Percentiles rank a stretch among this genome's conserved stretches.
These are phyloP conservation scores for Aegilops longissima DNA, from an alignment of 176 grass and related monocot genomes.

Conservation along the genomic window DNA sequence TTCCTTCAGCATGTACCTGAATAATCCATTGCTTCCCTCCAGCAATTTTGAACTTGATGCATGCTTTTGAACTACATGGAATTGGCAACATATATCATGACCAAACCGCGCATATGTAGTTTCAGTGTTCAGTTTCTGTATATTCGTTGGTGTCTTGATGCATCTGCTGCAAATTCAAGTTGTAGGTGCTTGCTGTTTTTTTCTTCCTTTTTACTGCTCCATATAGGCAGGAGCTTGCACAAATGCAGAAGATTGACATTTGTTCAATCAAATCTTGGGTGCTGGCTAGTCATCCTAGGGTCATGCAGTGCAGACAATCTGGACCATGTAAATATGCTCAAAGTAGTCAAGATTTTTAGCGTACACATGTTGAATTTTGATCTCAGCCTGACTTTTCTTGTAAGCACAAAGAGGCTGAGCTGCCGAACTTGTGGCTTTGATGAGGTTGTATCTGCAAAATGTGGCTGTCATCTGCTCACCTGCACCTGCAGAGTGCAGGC, in stretches of 20 bases:
- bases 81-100: neutral
- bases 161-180: neutral
- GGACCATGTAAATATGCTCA: neutral
- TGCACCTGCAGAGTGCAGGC: slow-evolving; percentile 5
- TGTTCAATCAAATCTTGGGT: neutral
- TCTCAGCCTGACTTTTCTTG: neutral
- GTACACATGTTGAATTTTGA: slow-evolving; percentile 1
- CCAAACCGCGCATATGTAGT: too few species aligned
- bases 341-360: neutral
- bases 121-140: too few species aligned
- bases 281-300: neutral
- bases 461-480: neutral
- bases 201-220: too few species aligned
- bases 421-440: neutral
- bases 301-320: slow-evolving; percentile 10
- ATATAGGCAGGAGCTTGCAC: too few species aligned
- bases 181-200: neutral
- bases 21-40: neutral
- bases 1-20: neutral
- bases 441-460: slow-evolving; percentile 43
- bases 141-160: neutral
- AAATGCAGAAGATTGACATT: too few species aligned
- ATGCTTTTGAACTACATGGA: neutral
- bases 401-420: neutral
- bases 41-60: neutral